Evolutionary conservation across 2,329 filamentous ascomycete genomes (phyloP), one percentile per base, ranked within the genome.

Genomic region (Colletotrichum paranaense): DNA sequence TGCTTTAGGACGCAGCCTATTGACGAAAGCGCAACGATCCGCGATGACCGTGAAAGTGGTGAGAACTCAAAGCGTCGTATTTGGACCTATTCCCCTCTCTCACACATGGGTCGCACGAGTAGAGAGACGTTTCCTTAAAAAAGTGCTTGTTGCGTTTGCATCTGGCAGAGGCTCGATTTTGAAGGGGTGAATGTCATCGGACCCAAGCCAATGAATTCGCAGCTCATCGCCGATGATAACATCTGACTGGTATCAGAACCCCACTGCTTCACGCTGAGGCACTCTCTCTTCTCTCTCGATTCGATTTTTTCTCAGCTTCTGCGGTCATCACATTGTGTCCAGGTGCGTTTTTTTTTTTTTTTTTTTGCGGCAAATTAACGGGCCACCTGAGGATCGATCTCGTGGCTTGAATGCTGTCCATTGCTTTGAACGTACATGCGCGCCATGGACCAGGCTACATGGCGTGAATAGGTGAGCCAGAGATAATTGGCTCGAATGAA

Each of bases 401-500:
- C 49, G 63, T 32, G 63, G 62, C 35, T 58, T n/a, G n/a, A 12
- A 56, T 24, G 19, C 52, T 35, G 57, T n/a, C 49, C 30, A 38
- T 22, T 55, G 62, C 38, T 66, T 49, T 32, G 58, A 19, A 26
- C 62, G 59, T 2, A 63, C 24, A 38, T 59, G 58, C 59, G 65
- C 69, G 69, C 22, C 58, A 55, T 64, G 55, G 42, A 38, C 16
- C 53, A 38, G 24, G 46, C 26, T 30, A 32, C 32, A 66, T 62
- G 49, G 42, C 9, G 32, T 26, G 32, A 14, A 64, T n/a, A 28
- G 26, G 49, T 14, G 26, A 26, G 32, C 35, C 35, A 26, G 24
- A 22, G 42, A 42, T 35, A 49, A 73, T 66, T 71, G 67, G 60
- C n/a, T 62, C 24, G 26, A 57, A 35, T 71, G 71, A 55, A 69